Base-by-base conservation (phyloP, 1,284 basidiomycete genomes). In the Sutorius eximius region DNA sequence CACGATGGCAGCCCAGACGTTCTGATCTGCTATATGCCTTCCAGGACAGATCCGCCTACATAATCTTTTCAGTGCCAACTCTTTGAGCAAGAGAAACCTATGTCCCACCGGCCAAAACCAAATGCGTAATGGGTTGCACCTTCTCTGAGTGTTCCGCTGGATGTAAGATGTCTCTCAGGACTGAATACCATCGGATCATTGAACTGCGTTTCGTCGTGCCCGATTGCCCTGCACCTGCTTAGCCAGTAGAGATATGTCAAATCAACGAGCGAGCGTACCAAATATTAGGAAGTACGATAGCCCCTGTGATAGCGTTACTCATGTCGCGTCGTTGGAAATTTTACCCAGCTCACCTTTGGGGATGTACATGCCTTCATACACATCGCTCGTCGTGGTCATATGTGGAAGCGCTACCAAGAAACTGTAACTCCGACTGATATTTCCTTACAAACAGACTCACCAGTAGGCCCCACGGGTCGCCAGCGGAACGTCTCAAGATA, bases 361-460 rank as follows among this genome's bases (percentile, higher is more conserved):
- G 8, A 69, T 67, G 32, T 69, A 67, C 62, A 71, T 70, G 27
- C 66, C 70, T 6, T 72, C 46, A 22, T 69, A 70, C 12, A 69
- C 38, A 38, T 72, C 70, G 24, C 60, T 64, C 7, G 45, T 53
- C 27, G 40, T 49, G 5, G 67, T 64, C 60, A 58, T 55, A 16
- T 67, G 67, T 5, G 70, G 70, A 47, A 69, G 57, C 12, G 49
- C 67, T 72, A 36, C 15, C 42, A 40, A 22, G 13, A 4, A 2
- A 16, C 22, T 47, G 53, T 15, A 36, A n/a, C 18, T 4, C 7
- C 8, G 1, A 18, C 7, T 18, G 7, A 1, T 18, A 4, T 24
- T 12, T 1, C 12, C 18, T 5, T 33, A 41, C 30, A 32, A 36
- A 38, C 15, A 10, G 32, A 57, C 61, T 60, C 24, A 71, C 67